Base-by-base conservation (phyloP, 805 yeast species). In the Metahyphopichia silvanorum region DNA sequence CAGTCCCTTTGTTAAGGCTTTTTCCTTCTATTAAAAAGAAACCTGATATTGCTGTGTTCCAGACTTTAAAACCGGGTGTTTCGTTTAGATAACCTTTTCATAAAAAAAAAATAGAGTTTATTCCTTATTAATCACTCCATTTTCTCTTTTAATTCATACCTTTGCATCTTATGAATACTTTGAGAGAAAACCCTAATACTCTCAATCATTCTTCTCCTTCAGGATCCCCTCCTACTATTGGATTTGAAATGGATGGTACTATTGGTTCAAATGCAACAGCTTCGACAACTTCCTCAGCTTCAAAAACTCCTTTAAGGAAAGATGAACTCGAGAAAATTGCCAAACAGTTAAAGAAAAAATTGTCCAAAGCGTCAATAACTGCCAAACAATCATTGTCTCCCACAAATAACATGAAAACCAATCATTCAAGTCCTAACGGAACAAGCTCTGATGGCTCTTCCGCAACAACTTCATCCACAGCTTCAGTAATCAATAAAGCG, bases 321-420 rank as follows among this genome's bases (percentile, higher is more conserved):
- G 73, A 65, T 35, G 73, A 66, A 37, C 49, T 66, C 37, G 73
- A 66, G 44, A 57, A 62, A 32, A 66, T 66, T 17, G 73, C 73
- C 38, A 55, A 56, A 33, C 64, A 65, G 45, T 53, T 66, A 40
- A 66, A 66, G 45, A 56, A 52, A 35, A 65, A 64, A 42, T 51
- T 66, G 17, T 59, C 68, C 20, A 57, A 55, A 40, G 73, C 73
- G 9, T 60, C 70, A n/a, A 61, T 64, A 21, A 55, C 73, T 11
- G 73, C 73, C 21, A 66, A 63, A 39, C 68, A 50, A 32, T 45
- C 55, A 18, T 31, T 46, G 19, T 46, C 53, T 6, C 55, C 59
- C 2, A 37, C 38, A 1, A 37, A 30, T 24, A 8, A 12, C 34
- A 13, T 32, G 35, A n/a, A n/a, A n/a, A n/a, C 25, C 42, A 23